Conservation (phyloP, 352 stramenopile species). For the Nothophytophthora sp. region DNA sequence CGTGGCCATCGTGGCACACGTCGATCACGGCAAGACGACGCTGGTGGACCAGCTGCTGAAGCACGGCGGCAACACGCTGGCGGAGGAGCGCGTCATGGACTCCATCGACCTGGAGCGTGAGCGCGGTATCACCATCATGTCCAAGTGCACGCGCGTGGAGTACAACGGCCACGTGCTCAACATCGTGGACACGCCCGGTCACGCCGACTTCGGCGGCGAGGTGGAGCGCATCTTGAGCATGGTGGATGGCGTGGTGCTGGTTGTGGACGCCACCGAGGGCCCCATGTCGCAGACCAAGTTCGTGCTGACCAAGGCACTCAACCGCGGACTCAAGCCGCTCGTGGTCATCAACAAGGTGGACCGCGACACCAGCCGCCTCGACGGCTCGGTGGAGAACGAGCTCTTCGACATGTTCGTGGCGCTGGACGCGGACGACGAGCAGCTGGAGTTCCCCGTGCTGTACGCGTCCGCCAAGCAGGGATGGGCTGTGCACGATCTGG, state of each 20-base stretch:
- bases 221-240: constrained; percentile 98
- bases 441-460: constrained; percentile 97
- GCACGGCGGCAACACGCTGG: constrained; percentile 91
- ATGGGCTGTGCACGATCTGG: constrained; percentile 93
- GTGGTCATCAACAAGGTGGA: constrained; percentile 99
- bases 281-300: constrained; percentile 99
- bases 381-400: constrained; percentile 96
- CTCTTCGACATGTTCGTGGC: constrained; percentile 97
- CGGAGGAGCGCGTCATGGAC: constrained; percentile 97
- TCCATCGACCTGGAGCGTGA: constrained; percentile 98
- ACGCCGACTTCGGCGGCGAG: constrained; percentile 99
- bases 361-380: constrained; percentile 87
- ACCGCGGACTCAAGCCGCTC: constrained; percentile 91
- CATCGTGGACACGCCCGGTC: constrained; percentile 97
- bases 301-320: constrained; percentile 96
- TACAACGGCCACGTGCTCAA: constrained; percentile 96
- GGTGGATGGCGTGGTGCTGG: constrained; percentile 97
- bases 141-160: constrained; percentile 96
- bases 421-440: constrained; percentile 93
- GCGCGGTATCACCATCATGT: constrained; percentile 99
- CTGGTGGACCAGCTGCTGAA: constrained; percentile 98
- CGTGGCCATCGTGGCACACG: constrained; percentile 93
- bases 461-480: constrained; percentile 96
- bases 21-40: constrained; percentile 99
- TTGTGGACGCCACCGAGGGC: constrained; percentile 97